Conservation (phyloP, 768 basidiomycete genomes). For the Tricholoma matsutake region DNA sequence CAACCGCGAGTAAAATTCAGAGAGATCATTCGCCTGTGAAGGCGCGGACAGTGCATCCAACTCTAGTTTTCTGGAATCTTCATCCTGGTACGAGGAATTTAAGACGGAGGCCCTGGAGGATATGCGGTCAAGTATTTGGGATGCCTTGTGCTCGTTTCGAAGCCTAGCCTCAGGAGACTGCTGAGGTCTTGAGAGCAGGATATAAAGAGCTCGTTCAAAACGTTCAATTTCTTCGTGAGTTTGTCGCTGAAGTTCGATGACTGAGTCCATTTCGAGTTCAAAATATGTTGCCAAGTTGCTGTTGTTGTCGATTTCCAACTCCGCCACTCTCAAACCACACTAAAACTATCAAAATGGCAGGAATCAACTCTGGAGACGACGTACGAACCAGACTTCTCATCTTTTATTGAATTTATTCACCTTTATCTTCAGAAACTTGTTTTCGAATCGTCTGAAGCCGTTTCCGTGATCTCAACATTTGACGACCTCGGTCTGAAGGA, state of each 20-base stretch:
- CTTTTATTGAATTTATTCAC: constrained; percentile 4
- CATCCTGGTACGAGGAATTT: constrained; percentile 74
- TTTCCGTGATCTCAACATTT: constrained; percentile 85
- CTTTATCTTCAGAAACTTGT: constrained; percentile 68
- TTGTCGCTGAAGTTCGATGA: constrained; percentile 91
- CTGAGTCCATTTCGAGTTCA: constrained; percentile 71
- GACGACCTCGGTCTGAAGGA: constrained; percentile 92
- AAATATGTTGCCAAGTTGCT: constrained; percentile 14
- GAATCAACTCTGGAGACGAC: constrained; percentile 85
- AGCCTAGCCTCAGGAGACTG: constrained; percentile 60
- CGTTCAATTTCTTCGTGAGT: constrained; percentile 95
- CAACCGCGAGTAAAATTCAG: constrained; percentile 95
- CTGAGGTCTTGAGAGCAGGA: constrained; percentile 69
- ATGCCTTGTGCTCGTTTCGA: constrained; percentile 84
- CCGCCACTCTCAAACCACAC: constrained; percentile 44
- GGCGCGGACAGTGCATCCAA: constrained; percentile 58
- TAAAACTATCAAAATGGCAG: constrained; percentile 57
- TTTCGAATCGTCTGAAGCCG: constrained; percentile 92
- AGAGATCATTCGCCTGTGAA: constrained; percentile 65
- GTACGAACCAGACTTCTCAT: constrained; percentile 37
- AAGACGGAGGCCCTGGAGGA: constrained; percentile 63
- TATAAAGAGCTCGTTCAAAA: constrained; percentile 83
- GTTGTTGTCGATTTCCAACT: constrained; percentile 46
- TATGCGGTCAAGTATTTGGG: constrained; percentile 86
- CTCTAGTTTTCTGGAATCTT: constrained; percentile 68